These are phyloP conservation scores for Solanum microdontum DNA, from an alignment of 257 asterid species.

Conservation along the genomic window DNA sequence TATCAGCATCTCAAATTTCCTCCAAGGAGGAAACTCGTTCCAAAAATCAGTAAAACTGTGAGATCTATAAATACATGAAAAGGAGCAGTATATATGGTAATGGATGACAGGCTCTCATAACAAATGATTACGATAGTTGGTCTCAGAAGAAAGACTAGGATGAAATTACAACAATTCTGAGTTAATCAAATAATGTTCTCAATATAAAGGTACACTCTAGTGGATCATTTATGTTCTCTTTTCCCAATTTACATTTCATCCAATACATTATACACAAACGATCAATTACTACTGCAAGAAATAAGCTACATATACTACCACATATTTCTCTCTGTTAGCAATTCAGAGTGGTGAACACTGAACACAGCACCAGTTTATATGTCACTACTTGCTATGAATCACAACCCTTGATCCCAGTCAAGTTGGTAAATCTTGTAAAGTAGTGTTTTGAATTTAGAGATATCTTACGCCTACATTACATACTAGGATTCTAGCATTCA, in stretches of 20 bases:
- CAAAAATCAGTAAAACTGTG: neutral
- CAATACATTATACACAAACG: neutral
- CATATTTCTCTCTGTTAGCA: neutral
- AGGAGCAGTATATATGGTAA: neutral
- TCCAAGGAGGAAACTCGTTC: neutral
- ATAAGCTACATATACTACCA: neutral
- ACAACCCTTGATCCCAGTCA: neutral
- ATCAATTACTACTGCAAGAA: neutral
- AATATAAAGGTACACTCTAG: neutral
- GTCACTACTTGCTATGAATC: neutral
- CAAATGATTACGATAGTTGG: neutral
- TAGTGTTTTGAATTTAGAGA: neutral
- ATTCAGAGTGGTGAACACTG: neutral
- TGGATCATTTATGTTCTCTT: neutral
- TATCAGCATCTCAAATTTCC: constrained; percentile 1
- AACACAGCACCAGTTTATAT: neutral
- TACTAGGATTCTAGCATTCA: neutral
- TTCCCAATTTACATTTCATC: neutral
- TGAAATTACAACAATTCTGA: neutral
- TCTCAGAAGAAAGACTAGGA: neutral
- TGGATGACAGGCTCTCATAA: neutral
- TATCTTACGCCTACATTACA: neutral
- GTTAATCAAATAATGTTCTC: neutral
- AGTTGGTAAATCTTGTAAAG: neutral
- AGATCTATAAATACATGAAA: neutral